Percentiles rank a stretch among this genome's conserved stretches.
These are phyloP conservation scores for Modicella reniformis DNA, from an alignment of 371 early-diverging fungal species.

Conservation along the genomic window DNA sequence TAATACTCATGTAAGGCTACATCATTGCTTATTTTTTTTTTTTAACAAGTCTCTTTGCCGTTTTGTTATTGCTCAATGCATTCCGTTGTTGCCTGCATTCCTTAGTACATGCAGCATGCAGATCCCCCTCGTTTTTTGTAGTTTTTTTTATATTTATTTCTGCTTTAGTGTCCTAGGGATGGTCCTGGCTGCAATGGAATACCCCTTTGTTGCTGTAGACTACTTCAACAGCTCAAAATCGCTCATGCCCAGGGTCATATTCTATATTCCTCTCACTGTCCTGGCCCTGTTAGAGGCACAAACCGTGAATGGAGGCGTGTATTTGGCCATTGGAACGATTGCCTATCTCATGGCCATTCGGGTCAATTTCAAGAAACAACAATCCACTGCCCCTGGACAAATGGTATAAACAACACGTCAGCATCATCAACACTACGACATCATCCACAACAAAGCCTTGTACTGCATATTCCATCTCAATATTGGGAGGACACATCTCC, in stretches of 20 bases:
- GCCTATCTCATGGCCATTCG: conserved; percentile 49
- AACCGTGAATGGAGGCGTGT: conserved; percentile 43
- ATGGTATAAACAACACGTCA: too few species aligned
- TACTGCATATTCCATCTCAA: too few species aligned
- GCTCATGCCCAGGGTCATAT: conserved; percentile 34
- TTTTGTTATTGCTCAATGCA: background rate
- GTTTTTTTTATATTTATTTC: background rate
- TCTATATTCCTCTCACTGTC: conserved; percentile 43
- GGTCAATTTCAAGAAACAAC: conserved; percentile 34
- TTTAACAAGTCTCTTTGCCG: background rate
- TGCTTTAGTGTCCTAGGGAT: conserved; percentile 34
- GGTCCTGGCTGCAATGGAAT: conserved; percentile 36
- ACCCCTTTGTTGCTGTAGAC: conserved; percentile 24
- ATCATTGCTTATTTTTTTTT: background rate
- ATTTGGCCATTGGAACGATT: conserved; percentile 42
- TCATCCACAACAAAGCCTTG: too few species aligned
- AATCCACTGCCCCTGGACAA: conserved; percentile 17
- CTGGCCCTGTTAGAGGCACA: conserved; percentile 37
- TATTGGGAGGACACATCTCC: too few species aligned
- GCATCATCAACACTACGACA: too few species aligned
- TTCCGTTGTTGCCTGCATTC: background rate
- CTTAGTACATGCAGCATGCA: background rate
- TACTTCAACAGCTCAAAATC: conserved; percentile 32
- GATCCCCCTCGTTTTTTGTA: background rate
- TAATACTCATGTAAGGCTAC: conserved; percentile 36